Conservation (phyloP, 164 flowering plant genomes). For the Chloranthus sessilifolius region DNA sequence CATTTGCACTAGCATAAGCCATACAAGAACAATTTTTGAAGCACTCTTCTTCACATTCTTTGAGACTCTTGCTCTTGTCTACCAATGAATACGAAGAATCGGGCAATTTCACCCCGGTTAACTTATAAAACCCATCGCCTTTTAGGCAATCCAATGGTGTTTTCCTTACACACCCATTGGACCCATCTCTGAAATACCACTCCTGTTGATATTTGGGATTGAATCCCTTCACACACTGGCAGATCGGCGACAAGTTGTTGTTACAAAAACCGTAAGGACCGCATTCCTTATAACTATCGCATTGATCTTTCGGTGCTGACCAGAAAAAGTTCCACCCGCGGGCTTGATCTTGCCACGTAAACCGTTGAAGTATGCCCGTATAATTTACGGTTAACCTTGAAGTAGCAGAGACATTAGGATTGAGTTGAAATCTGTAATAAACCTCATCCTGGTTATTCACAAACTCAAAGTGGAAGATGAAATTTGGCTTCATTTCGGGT, state of each 20-base stretch:
- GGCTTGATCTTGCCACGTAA: constrained; percentile 14
- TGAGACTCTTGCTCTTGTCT: constrained; percentile 10
- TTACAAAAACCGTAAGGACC: constrained; percentile 31
- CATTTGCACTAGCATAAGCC: constrained; percentile 19
- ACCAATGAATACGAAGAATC: constrained; percentile 7
- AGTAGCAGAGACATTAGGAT: constrained; percentile 5
- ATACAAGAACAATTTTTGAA: constrained; percentile 28
- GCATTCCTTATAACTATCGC: constrained; percentile 25
- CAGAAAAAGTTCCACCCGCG: not conserved
- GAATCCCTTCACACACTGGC: constrained; percentile 42
- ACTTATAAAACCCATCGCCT: constrained; percentile 24
- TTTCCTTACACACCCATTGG: constrained; percentile 39
- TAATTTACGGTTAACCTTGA: constrained; percentile 33
- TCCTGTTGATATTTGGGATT: constrained; percentile 20
- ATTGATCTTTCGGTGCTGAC: constrained; percentile 21
- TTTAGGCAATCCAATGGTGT: constrained; percentile 18
- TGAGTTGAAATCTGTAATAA: constrained; percentile 23
- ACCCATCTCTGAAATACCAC: constrained; percentile 22
- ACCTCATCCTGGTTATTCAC: constrained; percentile 21
- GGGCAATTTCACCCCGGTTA: constrained; percentile 14
- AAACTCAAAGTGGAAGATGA: constrained; percentile 20
- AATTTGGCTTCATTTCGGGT: constrained; percentile 32
- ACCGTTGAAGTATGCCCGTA: constrained; percentile 11
- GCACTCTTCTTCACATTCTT: constrained; percentile 21
- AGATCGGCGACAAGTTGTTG: constrained; percentile 10